These are phyloP conservation scores for Pseudogymnoascus sp. DNA, from an alignment of 2,329 filamentous ascomycete genomes.

Conservation along the genomic window DNA sequence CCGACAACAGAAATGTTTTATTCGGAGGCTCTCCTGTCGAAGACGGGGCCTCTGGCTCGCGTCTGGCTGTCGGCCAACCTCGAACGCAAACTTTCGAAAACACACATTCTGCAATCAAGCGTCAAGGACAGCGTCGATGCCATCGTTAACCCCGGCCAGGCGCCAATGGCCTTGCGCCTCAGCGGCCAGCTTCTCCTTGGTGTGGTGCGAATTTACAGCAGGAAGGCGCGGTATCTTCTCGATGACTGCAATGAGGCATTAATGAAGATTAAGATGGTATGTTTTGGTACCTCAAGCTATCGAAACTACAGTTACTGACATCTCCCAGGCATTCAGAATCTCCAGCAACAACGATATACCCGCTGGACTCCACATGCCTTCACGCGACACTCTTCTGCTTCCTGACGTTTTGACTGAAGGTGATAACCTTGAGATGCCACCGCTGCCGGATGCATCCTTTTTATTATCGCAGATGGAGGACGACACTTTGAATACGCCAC, in stretches of 20 bases:
- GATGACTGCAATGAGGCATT: conserved; percentile 97
- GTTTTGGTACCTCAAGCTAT: conserved; percentile 39
- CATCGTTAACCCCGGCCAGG: conserved; percentile 87
- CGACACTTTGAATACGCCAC: conserved; percentile 42
- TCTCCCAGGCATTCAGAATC: conserved; percentile 74
- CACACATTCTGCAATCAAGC: conserved; percentile 88
- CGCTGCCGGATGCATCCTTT: conserved; percentile 81
- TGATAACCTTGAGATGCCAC: conserved; percentile 67
- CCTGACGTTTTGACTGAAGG: conserved; percentile 90
- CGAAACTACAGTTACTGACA: conserved; percentile 28
- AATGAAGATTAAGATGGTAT: conserved; percentile 97
- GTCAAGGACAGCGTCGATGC: conserved; percentile 90
- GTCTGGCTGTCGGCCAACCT: conserved; percentile 98
- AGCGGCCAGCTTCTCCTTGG: conserved; percentile 91
- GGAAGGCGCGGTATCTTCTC: conserved; percentile 90
- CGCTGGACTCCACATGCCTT: conserved; percentile 69
- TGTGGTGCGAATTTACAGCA: conserved; percentile 94
- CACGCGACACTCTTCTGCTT: conserved; percentile 78
- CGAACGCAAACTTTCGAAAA: conserved; percentile 96
- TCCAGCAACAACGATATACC: conserved; percentile 92
- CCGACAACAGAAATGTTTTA: conserved; percentile 68
- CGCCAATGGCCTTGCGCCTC: conserved; percentile 86
- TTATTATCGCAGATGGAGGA: conserved; percentile 69
- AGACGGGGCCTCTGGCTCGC: conserved; percentile 92
- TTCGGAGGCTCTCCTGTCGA: conserved; percentile 88